phyloP scores from a whole-genome alignment of 768 basidiomycete species.

The Auricularia sp. region DNA sequence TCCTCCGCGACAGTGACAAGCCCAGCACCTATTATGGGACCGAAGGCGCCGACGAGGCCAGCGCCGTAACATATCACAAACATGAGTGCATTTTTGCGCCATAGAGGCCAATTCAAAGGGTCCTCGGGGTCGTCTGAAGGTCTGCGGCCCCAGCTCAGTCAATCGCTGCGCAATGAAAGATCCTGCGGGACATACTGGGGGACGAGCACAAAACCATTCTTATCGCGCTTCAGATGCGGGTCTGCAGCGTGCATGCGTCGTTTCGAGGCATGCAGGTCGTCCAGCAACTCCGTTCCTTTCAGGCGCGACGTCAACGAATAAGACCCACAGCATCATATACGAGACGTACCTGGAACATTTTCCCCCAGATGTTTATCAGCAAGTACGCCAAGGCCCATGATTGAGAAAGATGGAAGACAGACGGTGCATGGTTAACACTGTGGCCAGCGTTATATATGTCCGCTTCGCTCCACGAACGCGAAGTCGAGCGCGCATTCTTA shows the following conservation, averaged over 20 bases:
- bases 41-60: constrained; percentile 12
- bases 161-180: too few species aligned
- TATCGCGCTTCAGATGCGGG: constrained; percentile 5
- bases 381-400: constrained; percentile 13
- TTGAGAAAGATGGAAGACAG: too few species aligned
- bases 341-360: constrained; percentile 2
- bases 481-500: too few species aligned
- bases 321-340: background rate
- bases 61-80: constrained; percentile 10
- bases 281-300: background rate
- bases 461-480: too few species aligned
- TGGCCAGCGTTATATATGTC: too few species aligned
- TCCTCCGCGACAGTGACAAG: constrained; percentile 10
- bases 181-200: constrained; percentile 1
- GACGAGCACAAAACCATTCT: constrained; percentile 6
- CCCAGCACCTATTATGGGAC: constrained; percentile 11
- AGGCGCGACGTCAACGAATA: too few species aligned
- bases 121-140: background rate
- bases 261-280: constrained; percentile 4
- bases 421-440: too few species aligned
- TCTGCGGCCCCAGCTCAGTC: too few species aligned
- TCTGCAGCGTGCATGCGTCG: background rate
- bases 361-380: constrained; percentile 13
- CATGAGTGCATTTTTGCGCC: constrained; percentile 11
- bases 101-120: constrained; percentile 10